These are phyloP conservation scores for Glomus cerebriforme DNA, from an alignment of 192 early-diverging fungal genomes.

Conservation along the genomic window DNA sequence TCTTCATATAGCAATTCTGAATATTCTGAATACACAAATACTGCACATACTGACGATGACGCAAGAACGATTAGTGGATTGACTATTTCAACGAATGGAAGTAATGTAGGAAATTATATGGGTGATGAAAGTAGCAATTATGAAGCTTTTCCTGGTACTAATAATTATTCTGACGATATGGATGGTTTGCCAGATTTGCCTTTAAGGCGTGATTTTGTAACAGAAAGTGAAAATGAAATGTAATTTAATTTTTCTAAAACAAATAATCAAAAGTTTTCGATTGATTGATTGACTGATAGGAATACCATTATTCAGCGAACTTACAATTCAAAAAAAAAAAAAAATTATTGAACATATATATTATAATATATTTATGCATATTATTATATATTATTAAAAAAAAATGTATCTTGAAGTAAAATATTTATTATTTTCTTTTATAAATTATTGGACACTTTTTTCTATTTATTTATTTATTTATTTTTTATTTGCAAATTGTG, in stretches of 20 bases:
- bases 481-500: no score
- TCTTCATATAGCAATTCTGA: conserved; percentile 29
- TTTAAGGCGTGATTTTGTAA: background rate
- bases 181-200: conserved; percentile 30
- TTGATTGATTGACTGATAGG: no score
- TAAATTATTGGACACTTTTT: background rate
- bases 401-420: no score
- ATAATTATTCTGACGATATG: conserved; percentile 4
- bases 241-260: background rate
- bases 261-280: no score
- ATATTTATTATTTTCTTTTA: no score
- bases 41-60: conserved; percentile 1
- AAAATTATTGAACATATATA: no score
- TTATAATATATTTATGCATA: no score
- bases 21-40: conserved; percentile 29
- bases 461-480: background rate
- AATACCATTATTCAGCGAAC: background rate
- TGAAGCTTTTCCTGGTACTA: conserved; percentile 6
- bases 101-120: conserved; percentile 9
- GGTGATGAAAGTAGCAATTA: conserved; percentile 11
- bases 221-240: background rate
- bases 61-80: conserved; percentile 16
- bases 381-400: no score
- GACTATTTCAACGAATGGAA: conserved; percentile 17
- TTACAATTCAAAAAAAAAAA: no score